Evolutionary conservation across 2,329 filamentous ascomycete genomes (phyloP), one percentile per base, ranked within the genome.

Genomic region (Apiospora marii): DNA sequence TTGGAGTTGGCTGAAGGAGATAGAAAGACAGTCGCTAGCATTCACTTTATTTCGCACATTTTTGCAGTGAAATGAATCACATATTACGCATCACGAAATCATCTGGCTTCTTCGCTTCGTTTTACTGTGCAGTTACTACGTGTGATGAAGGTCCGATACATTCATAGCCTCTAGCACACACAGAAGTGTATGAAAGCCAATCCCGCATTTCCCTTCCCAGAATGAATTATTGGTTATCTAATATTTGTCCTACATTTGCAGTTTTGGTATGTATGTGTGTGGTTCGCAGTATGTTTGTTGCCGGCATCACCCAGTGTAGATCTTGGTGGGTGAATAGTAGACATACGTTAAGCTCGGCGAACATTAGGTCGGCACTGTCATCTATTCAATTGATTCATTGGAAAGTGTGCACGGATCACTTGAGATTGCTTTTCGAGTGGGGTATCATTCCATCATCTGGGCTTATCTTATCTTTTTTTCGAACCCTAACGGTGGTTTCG

Each of bases 11-110:
- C n/a, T 64, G 58, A 41, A 22, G 34, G 58, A 64, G 58, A 37
- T 24, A 73, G 76, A 74, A 76, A 75, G 75, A 77, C 74, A 76
- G 72, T 72, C 74, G 68, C 75, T 75, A 75, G 70, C 72, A 68
- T 64, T 64, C 34, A 64, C 34, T 64, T 64, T 64, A 64, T 64
- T 10, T 19, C 13, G 58, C 34, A 37, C 34, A 41, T 64, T 14
- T 41, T 64, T 64, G 30, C 58, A 64, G 58, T 37, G 58, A 41
- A 34, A 14, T n/a, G 22, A 41, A 64, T 24, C 34, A 64, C 34
- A 64, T n/a, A 41, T 5, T 37, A n/a, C 34, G 22, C 34, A 41
- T 22, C 1, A 64, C 4, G 34, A 64, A 41, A 13, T 5, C 53
- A 61, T 24, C n/a, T 51, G 13, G 49, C 24, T 27, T 14, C n/a